phyloP scores from a whole-genome alignment of 192 early-diverging fungal species.

The Backusella mclennaniae region DNA sequence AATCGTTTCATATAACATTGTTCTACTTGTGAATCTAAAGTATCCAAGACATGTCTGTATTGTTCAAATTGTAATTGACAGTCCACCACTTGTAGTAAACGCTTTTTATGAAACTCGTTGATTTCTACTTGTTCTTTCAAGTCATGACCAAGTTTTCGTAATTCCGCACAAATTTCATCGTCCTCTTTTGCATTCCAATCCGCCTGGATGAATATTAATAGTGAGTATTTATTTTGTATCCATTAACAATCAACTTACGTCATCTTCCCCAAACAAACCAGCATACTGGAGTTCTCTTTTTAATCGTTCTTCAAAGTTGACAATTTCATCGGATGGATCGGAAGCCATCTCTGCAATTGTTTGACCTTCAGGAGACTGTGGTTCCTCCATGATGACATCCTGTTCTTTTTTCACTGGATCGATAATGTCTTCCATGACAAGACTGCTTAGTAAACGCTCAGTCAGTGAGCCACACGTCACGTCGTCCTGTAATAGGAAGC shows the following conservation, averaged over 20 bases:
- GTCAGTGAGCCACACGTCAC: slow-evolving; percentile 57
- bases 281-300: slow-evolving; percentile 82
- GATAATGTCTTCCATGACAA: slow-evolving; percentile 67
- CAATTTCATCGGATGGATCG: slow-evolving; percentile 21
- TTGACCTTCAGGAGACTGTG: slow-evolving; percentile 25
- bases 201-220: slow-evolving; percentile 34
- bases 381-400: background rate
- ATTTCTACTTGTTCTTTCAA: slow-evolving; percentile 68
- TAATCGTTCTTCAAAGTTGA: slow-evolving; percentile 79
- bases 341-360: slow-evolving; percentile 59
- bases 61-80: slow-evolving; percentile 84
- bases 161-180: slow-evolving; percentile 73
- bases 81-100: slow-evolving; percentile 66
- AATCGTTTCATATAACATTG: slow-evolving; percentile 86
- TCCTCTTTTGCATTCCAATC: slow-evolving; percentile 76
- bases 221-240: too few relatives aligned
- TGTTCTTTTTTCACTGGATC: slow-evolving; percentile 35
- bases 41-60: slow-evolving; percentile 86
- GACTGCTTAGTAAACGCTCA: slow-evolving; percentile 69
- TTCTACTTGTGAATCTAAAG: slow-evolving; percentile 89
- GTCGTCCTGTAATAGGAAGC: slow-evolving; percentile 22
- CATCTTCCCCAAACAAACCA: slow-evolving; percentile 81
- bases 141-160: slow-evolving; percentile 69
- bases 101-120: slow-evolving; percentile 68
- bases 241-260: slow-evolving; percentile 41